Evolutionary conservation across 805 yeast genomes (phyloP), one percentile per base, ranked within the genome.

Genomic region (Sugiyamaella mastotermitis): DNA sequence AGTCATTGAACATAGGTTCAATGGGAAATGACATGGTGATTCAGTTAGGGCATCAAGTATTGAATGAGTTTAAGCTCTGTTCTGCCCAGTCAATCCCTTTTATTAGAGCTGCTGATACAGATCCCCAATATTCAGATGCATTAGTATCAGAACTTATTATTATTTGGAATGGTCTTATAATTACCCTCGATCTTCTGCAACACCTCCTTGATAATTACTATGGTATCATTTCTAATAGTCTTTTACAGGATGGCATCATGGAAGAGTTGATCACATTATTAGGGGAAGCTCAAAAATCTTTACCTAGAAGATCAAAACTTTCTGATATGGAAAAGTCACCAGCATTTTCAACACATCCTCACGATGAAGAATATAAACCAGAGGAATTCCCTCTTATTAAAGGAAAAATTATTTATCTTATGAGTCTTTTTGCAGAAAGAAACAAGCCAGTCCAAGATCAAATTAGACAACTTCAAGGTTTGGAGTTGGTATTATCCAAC

Each of bases 401-500:
- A 51, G 70, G 80, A 1, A 61, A 82, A 16, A 60, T 82, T 8
- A 71, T 87, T 19, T 88, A 83, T 49, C 68, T 80, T 0, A 57
- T 88, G 8, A 70, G 87, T 0, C 68, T 71, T 33, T 55, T 87
- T 33, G 68, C 73, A 0, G 70, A 70, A 46, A 63, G 70, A 0
- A 70, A 77, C 32, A 62, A 58, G 31, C 64, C 64, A 4, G 71
- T 76, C 4, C 96, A 90, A 55, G 90, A 88, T 40, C 55, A 61
- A 30, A 64, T 83, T 24, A 64, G 97, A 33, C 71, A 71, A 20
- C 48, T 66, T 1, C 83, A 81, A 32, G 94, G 86, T 0, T 57
- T 90, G 10, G 84, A 78, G 37, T 59, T 84, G 14, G 68, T 88
- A 0, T 63, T 90, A 17, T 81, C 88, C 5, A 81, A 80, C 46